Evolutionary conservation across 306 rosid species (phyloP).

Genomic region (Arachis stenosperma): DNA sequence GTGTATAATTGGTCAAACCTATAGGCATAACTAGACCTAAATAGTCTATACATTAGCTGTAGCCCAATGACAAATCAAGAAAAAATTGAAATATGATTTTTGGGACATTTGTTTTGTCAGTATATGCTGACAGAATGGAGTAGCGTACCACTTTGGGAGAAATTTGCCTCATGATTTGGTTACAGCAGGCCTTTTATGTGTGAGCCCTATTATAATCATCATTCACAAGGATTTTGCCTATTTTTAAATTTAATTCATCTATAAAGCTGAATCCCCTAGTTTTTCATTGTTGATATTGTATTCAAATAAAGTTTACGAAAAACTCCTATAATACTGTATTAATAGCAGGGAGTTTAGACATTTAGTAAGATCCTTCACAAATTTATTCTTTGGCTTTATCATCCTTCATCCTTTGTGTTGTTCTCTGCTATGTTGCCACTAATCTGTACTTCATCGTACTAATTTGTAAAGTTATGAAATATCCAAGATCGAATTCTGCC

Average conservation of each 20-base stretch:
- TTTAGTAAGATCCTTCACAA: neutral
- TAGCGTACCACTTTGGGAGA: neutral
- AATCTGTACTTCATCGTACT: neutral
- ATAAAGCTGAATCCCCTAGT: neutral
- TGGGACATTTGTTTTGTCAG: slow-evolving; percentile 7
- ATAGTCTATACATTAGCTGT: slow-evolving; percentile 24
- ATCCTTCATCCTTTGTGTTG: slow-evolving; percentile 33
- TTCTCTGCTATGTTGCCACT: slow-evolving; percentile 18
- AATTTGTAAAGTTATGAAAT: slow-evolving; percentile 3
- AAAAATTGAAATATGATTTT: slow-evolving; percentile 11
- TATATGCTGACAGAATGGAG: neutral
- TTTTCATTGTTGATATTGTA: neutral
- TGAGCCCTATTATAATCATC: neutral
- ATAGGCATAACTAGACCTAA: slow-evolving; percentile 3
- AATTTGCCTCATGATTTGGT: slow-evolving; percentile 7
- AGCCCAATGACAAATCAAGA: neutral
- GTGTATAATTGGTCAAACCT: slow-evolving; percentile 6
- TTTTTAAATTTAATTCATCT: neutral
- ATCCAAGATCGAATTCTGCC: slow-evolving; percentile 21
- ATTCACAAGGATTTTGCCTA: neutral
- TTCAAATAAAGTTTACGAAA: neutral
- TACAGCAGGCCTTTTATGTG: neutral
- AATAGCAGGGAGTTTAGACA: neutral
- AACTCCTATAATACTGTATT: neutral
- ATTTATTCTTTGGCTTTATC: neutral